Evolutionary conservation across 2,329 filamentous ascomycete species (phyloP).

Genomic region (Thelonectria discophora): DNA sequence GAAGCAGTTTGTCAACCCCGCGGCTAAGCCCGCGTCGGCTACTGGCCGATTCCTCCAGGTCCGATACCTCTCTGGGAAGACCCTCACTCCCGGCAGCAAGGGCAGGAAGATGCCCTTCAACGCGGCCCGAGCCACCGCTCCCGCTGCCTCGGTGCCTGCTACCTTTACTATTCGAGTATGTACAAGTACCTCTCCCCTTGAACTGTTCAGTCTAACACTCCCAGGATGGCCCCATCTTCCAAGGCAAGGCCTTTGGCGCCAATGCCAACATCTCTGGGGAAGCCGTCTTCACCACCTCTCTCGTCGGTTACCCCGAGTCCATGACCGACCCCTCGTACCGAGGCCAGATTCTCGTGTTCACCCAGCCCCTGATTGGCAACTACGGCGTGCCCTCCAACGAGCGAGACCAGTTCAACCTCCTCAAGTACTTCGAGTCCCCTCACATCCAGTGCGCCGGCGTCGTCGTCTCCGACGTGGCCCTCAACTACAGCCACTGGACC

Average conservation of each 20-base stretch:
- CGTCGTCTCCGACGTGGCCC: conserved; percentile 92
- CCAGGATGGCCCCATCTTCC: conserved; percentile 92
- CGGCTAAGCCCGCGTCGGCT: conserved; percentile 55
- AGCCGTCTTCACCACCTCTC: conserved; percentile 97
- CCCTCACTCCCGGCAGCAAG: conserved; percentile 71
- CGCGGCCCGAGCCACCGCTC: conserved; percentile 67
- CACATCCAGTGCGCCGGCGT: conserved; percentile 97
- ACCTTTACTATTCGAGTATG: conserved; percentile 92
- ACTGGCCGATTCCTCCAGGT: conserved; percentile 52
- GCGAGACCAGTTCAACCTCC: conserved; percentile 86
- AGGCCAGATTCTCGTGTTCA: conserved; percentile 97
- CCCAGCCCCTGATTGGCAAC: conserved; percentile 96
- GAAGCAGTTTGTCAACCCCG: conserved; percentile 61
- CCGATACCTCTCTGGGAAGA: conserved; percentile 49
- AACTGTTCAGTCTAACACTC: conserved; percentile 23
- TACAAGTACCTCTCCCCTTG: conserved; percentile 23
- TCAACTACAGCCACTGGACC: conserved; percentile 98
- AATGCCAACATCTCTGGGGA: conserved; percentile 97
- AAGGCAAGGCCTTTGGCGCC: conserved; percentile 95
- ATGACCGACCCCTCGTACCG: conserved; percentile 89
- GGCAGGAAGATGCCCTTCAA: conserved; percentile 72
- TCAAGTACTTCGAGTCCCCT: conserved; percentile 98
- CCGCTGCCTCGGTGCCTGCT: conserved; percentile 68
- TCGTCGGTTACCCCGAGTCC: conserved; percentile 97
- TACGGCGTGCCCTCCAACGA: conserved; percentile 92